Percentiles rank a stretch among this genome's conserved stretches.
These are phyloP conservation scores for Flueggea neowawraea DNA, from an alignment of 441 rosid species.

Conservation along the genomic window DNA sequence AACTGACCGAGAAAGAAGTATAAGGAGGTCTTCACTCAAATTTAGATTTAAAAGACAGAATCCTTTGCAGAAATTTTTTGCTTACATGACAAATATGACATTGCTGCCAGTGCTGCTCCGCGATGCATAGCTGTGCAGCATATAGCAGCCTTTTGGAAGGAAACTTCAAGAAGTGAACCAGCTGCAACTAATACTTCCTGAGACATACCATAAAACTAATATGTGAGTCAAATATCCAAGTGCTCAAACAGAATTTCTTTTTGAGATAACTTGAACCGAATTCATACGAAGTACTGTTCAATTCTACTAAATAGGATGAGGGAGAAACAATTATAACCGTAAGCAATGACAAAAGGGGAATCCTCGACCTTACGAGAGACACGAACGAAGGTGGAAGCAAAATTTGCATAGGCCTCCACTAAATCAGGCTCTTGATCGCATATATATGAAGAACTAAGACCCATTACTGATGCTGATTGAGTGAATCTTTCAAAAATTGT, in stretches of 20 bases:
- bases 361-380: slow-evolving; percentile 75
- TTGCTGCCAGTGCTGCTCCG: slow-evolving; percentile 95
- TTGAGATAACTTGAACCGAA: slow-evolving; percentile 4
- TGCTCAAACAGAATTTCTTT: slow-evolving; percentile 2
- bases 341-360: slow-evolving; percentile 1
- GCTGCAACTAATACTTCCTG: slow-evolving; percentile 85
- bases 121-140: slow-evolving; percentile 99
- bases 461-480: slow-evolving; percentile 77
- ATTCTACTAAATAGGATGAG: slow-evolving; percentile 6
- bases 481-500: slow-evolving; percentile 87
- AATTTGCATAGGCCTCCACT: slow-evolving; percentile 95
- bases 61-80: neutral
- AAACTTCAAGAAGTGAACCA: slow-evolving; percentile 80
- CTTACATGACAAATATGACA: slow-evolving; percentile 94
- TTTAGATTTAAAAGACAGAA: neutral
- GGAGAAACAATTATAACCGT: neutral
- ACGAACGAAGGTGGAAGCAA: slow-evolving; percentile 76
- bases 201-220: slow-evolving; percentile 16
- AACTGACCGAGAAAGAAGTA: too few species aligned
- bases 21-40: too few species aligned
- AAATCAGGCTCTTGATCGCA: slow-evolving; percentile 99
- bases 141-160: slow-evolving; percentile 97
- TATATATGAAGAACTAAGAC: slow-evolving; percentile 87
- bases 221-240: slow-evolving; percentile 15
- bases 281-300: slow-evolving; percentile 2